Conservation (phyloP, 2,329 filamentous ascomycete genomes). For the Pseudogymnoascus sp. region DNA sequence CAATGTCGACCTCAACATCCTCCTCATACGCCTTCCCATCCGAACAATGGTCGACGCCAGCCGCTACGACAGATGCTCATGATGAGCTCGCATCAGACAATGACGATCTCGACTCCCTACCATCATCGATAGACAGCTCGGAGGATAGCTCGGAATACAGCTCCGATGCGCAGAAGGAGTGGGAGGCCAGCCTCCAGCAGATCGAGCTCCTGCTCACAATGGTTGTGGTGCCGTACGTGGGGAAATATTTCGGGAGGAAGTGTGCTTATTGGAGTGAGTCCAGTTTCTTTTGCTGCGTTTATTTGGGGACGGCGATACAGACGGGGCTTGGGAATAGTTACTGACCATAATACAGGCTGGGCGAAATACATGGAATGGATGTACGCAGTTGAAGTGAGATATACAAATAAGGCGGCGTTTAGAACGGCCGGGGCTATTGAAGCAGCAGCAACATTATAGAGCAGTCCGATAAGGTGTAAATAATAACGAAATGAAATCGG, state of each 20-base stretch:
- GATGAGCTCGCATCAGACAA: conserved; percentile 46
- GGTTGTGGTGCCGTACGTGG: conserved; percentile 86
- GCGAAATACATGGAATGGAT: conserved; percentile 91
- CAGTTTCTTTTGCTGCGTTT: background rate
- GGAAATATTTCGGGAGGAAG: conserved; percentile 90
- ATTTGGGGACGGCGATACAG: background rate
- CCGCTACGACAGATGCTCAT: conserved; percentile 29
- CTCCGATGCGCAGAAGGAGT: conserved; percentile 87
- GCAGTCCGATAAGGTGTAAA: background rate
- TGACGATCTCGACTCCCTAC: conserved; percentile 55
- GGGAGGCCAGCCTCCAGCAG: conserved; percentile 90
- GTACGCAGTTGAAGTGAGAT: conserved; percentile 67
- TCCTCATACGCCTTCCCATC: conserved; percentile 22
- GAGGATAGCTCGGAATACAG: conserved; percentile 43
- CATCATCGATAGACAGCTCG: conserved; percentile 45
- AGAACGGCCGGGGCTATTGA: conserved; percentile 54
- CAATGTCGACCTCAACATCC: conserved; percentile 17
- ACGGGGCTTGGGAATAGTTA: conserved; percentile 15
- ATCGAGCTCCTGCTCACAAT: conserved; percentile 87
- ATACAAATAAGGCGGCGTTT: conserved; percentile 55
- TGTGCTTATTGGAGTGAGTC: conserved; percentile 91
- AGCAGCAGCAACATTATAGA: conserved; percentile 46
- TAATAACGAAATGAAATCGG: background rate
- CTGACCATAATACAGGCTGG: conserved; percentile 50
- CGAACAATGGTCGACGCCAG: conserved; percentile 6